Conservation (phyloP, 768 basidiomycete genomes). For the Russula ochroleuca region DNA sequence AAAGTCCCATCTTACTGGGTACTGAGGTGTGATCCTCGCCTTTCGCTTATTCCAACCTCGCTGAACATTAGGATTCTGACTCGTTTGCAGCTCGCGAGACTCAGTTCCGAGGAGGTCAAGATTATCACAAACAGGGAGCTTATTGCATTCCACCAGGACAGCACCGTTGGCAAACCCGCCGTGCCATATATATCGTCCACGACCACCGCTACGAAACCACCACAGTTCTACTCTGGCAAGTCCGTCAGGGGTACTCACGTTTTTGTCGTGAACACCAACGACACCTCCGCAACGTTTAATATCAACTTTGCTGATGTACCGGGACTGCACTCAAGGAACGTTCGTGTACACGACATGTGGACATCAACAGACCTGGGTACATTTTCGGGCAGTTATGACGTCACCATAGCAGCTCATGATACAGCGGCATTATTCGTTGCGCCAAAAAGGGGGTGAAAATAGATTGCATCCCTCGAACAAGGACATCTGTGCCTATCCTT, state of each 20-base stretch:
- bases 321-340: conserved; percentile 36
- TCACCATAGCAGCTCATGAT: conserved; percentile 47
- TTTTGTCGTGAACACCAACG: conserved; percentile 50
- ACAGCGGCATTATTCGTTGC: conserved; percentile 49
- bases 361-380: conserved; percentile 42
- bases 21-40: conserved; percentile 33
- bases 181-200: conserved; percentile 44
- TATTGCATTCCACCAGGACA: conserved; percentile 53
- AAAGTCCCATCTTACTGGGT: conserved; percentile 52
- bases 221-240: conserved; percentile 49
- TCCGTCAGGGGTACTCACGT: conserved; percentile 51
- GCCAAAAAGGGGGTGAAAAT: not conserved
- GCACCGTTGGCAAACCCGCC: conserved; percentile 43
- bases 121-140: conserved; percentile 51
- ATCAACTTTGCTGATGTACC: conserved; percentile 47
- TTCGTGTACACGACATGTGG: conserved; percentile 55
- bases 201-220: conserved; percentile 42
- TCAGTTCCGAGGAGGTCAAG: conserved; percentile 41
- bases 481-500: no score
- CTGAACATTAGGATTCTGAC: not conserved
- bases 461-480: not conserved
- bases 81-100: conserved; percentile 38
- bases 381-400: conserved; percentile 38
- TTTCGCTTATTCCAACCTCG: not conserved
- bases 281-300: conserved; percentile 40